Evolutionary conservation across 2,329 filamentous ascomycete species (phyloP).

Genomic region (Penicillium concentricum): DNA sequence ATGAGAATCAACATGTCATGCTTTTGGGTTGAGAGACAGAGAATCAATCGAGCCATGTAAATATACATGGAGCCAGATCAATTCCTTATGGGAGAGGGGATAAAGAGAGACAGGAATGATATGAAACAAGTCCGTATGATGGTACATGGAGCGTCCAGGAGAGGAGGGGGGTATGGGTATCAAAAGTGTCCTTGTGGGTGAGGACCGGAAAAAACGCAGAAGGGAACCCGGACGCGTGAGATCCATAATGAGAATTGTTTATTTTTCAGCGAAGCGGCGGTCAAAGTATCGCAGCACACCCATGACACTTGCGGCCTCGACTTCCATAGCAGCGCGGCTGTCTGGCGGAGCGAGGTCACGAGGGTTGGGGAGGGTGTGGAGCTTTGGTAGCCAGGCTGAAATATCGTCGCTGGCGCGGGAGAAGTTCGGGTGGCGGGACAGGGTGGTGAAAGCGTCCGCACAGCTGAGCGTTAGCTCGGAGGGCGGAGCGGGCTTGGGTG

Average conservation of each 20-base stretch:
- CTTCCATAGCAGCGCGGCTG: conserved; percentile 63
- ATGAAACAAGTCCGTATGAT: conserved; percentile 18
- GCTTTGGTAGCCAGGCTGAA: conserved; percentile 71
- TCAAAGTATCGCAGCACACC: conserved; percentile 81
- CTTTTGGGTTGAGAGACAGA: conserved; percentile 3
- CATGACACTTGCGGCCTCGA: conserved; percentile 82
- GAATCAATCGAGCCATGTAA: not conserved
- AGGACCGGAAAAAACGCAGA: conserved; percentile 8
- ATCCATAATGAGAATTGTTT: conserved; percentile 9
- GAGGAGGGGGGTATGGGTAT: conserved; percentile 22
- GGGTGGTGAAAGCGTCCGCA: conserved; percentile 74
- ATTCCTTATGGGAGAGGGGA: not conserved
- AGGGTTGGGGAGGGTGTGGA: conserved; percentile 57
- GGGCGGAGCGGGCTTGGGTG: conserved; percentile 32
- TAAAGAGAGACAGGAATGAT: not conserved
- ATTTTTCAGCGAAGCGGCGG: conserved; percentile 60
- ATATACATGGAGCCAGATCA: not conserved
- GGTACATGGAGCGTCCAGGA: conserved; percentile 21
- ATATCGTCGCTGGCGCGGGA: conserved; percentile 71
- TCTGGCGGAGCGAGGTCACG: conserved; percentile 34
- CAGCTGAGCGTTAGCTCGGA: conserved; percentile 57
- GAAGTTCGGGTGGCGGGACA: conserved; percentile 74
- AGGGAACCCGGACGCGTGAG: conserved; percentile 2
- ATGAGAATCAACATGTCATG: not conserved
- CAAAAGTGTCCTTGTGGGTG: conserved; percentile 15